Percentiles rank a stretch among this genome's conserved stretches.
Evolutionary conservation across 306 rosid species (phyloP).

Genomic region (Prosopis cineraria): DNA sequence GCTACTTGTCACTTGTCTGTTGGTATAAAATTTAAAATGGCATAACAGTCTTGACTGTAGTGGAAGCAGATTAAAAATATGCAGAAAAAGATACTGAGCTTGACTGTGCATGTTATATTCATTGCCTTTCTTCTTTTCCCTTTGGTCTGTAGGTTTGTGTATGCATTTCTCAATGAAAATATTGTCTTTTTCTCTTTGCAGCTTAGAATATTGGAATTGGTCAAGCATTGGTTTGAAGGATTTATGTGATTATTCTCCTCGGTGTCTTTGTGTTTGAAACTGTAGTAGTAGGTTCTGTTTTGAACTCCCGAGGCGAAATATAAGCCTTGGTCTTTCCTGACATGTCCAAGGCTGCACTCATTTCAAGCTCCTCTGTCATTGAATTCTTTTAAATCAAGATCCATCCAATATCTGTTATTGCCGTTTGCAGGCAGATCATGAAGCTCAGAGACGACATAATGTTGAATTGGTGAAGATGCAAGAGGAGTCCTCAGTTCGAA

Average conservation of each 20-base stretch:
- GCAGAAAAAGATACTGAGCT: conserved; percentile 3
- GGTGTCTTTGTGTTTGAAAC: conserved; percentile 6
- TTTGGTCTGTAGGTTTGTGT: neutral
- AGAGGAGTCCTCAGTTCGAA: conserved; percentile 82
- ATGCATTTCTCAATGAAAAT: conserved; percentile 7
- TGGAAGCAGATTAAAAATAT: conserved; percentile 17
- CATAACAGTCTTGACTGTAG: conserved; percentile 27
- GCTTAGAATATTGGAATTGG: conserved; percentile 12
- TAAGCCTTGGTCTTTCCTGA: neutral
- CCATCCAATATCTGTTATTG: conserved; percentile 6
- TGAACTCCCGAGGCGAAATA: conserved; percentile 8
- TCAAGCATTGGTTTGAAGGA: conserved; percentile 6
- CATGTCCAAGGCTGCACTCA: neutral
- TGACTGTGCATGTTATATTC: neutral
- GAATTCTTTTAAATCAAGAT: conserved; percentile 9
- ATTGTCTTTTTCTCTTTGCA: neutral
- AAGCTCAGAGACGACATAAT: conserved; percentile 83
- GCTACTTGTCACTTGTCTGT: neutral
- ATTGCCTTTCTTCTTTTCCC: neutral
- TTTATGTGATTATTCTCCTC: neutral
- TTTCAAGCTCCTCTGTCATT: conserved; percentile 18
- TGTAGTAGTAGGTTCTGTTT: conserved; percentile 8
- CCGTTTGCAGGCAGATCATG: conserved; percentile 75
- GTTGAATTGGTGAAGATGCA: conserved; percentile 93
- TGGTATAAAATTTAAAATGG: neutral